A percentile compares a stretch with the other conserved stretches of the same genome.
These are phyloP conservation scores for Ustilago shanxiensis DNA, from an alignment of 1,284 basidiomycete species.

Conservation along the genomic window DNA sequence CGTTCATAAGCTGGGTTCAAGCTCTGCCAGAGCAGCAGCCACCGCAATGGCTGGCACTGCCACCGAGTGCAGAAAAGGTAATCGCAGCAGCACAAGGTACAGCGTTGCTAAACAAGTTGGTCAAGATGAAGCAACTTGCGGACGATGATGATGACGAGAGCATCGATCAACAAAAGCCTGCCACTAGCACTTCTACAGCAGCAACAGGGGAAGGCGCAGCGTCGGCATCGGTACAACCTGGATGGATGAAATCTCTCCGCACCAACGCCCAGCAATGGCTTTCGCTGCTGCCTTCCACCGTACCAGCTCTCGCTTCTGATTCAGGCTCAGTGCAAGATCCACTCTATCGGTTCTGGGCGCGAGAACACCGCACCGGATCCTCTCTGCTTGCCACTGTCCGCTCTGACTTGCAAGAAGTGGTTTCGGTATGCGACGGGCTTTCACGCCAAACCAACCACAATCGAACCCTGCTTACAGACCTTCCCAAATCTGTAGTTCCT, in stretches of 20 bases:
- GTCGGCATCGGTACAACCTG: conserved; percentile 52
- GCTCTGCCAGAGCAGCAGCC: conserved; percentile 68
- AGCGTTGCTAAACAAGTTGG: conserved; percentile 60
- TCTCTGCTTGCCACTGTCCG: conserved; percentile 55
- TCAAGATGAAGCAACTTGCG: conserved; percentile 62
- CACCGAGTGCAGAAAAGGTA: conserved; percentile 66
- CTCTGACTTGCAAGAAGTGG: conserved; percentile 57
- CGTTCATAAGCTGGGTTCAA: conserved; percentile 64
- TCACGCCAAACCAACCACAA: conserved; percentile 65
- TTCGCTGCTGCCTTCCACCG: conserved; percentile 33
- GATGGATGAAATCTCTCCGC: conserved; percentile 64
- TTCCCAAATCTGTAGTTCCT: conserved; percentile 62
- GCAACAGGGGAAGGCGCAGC: not conserved
- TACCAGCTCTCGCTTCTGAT: conserved; percentile 37
- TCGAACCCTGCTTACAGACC: conserved; percentile 53
- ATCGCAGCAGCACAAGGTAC: conserved; percentile 63
- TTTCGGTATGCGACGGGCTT: conserved; percentile 52
- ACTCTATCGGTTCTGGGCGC: conserved; percentile 67
- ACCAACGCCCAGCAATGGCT: conserved; percentile 60
- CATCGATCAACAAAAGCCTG: not conserved
- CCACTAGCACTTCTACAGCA: not conserved
- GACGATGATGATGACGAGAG: conserved; percentile 54
- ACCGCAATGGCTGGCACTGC: conserved; percentile 66
- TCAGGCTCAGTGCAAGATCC: conserved; percentile 59
- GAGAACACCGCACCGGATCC: conserved; percentile 59